A percentile compares a stretch with the other conserved stretches of the same genome.
These are phyloP conservation scores for Tricholoma saponaceum DNA, from an alignment of 768 basidiomycete genomes.

Conservation along the genomic window DNA sequence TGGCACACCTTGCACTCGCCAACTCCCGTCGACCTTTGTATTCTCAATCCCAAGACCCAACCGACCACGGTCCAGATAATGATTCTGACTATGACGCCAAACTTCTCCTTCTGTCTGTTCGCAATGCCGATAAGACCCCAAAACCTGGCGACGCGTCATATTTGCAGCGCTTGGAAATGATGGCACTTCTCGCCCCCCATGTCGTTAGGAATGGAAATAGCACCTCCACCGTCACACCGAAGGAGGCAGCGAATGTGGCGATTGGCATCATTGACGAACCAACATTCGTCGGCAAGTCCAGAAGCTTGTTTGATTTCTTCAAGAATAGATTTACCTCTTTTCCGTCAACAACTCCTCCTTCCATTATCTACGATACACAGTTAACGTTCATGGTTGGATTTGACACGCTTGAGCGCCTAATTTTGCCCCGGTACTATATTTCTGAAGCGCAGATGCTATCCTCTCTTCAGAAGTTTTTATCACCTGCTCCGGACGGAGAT, in stretches of 20 bases:
- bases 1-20: slow-evolving; percentile 78
- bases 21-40: slow-evolving; percentile 33
- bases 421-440: slow-evolving; percentile 74
- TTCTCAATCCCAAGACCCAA: background rate
- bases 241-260: slow-evolving; percentile 48
- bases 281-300: slow-evolving; percentile 82
- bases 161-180: slow-evolving; percentile 85
- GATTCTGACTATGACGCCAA: slow-evolving; percentile 59
- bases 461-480: slow-evolving; percentile 57
- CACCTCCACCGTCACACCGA: background rate
- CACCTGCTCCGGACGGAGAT: slow-evolving; percentile 38
- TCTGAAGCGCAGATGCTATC: slow-evolving; percentile 47
- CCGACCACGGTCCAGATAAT: slow-evolving; percentile 1
- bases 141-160: slow-evolving; percentile 69
- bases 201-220: slow-evolving; percentile 19
- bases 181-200: slow-evolving; percentile 60
- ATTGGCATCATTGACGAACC: slow-evolving; percentile 85
- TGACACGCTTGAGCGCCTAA: slow-evolving; percentile 82
- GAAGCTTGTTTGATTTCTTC: slow-evolving; percentile 50
- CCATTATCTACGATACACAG: slow-evolving; percentile 24
- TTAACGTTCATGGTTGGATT: slow-evolving; percentile 75
- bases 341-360: slow-evolving; percentile 4
- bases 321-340: slow-evolving; percentile 26
- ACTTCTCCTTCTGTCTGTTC: slow-evolving; percentile 76
- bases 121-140: slow-evolving; percentile 81